Base-by-base conservation (phyloP, 345 rosid species). In the Populus ilicifolia region DNA sequence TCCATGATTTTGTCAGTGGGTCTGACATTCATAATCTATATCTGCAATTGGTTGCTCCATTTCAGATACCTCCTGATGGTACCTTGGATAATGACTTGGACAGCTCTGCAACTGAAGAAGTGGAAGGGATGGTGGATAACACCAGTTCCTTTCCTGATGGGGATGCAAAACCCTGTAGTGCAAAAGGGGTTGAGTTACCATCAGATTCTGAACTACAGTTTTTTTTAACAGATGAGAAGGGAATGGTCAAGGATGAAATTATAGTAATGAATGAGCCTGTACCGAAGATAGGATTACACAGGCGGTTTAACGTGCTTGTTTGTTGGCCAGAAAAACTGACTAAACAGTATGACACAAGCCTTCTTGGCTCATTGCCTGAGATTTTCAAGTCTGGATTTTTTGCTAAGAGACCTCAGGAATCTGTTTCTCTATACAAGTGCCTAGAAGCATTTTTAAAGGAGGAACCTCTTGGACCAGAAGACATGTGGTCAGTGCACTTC, bases 391-490 rank as follows among this genome's bases (percentile, higher is more conserved):
- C 87, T 13, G 89, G 91, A 50, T 82, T 80, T 79, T 77, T 81
- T 69, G 79, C 87, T n/a, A 92, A 89, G 91, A 90, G 83, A 84
- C 89, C 97, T 71, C 96, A 89, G 83, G 98, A 94, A 83, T 77
- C 97, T 29, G 90, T 89, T 77, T 89, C 98, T 67, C 86, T 94
- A 74, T 92, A 91, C 84, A 94, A 88, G 75, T 94, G 98, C 85
- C 97, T 94, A 69, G 97, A 94, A 89, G 96, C 99, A 75, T 96
- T 96, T 92, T 84, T 96, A 81, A 94, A 80, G 61, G 97, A 91
- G 85, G 98, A 96, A 88, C 99, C 98, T 25, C 97, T 96, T 83
- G 99, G 99, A 80, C 99, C 97, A 38, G 98, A 96, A 81, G 99
- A 96, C 84, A 96, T 94, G 99, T 94, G 97, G 99, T 96, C 61